Evolutionary conservation across 2,329 filamentous ascomycete genomes (phyloP).

Genomic region (Phialocephala subalpina): DNA sequence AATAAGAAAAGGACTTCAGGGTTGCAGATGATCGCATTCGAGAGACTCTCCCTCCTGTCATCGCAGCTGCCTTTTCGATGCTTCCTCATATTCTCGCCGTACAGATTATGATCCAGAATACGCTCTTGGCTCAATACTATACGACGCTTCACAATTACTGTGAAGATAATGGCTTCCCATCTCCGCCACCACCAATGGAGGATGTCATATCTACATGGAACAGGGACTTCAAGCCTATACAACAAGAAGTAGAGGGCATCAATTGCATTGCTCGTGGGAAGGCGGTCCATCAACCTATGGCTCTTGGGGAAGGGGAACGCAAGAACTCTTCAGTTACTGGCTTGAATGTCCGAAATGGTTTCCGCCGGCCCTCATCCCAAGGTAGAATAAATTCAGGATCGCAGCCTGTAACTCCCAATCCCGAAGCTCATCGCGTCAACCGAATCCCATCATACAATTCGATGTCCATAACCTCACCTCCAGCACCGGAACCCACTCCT

Average conservation of each 20-base stretch:
- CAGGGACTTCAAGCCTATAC: conserved; percentile 66
- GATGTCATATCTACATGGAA: conserved; percentile 75
- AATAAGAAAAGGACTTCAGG: conserved; percentile 67
- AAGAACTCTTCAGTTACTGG: conserved; percentile 40
- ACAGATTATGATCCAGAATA: conserved; percentile 80
- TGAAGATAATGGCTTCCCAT: conserved; percentile 71
- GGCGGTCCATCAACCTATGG: conserved; percentile 62
- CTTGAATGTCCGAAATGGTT: conserved; percentile 45
- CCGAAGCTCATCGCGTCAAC: conserved; percentile 32
- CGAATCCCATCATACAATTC: conserved; percentile 36
- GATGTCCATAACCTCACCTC: conserved; percentile 26
- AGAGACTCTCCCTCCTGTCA: conserved; percentile 74
- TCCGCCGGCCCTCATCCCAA: conserved; percentile 53
- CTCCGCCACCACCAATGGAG: conserved; percentile 75
- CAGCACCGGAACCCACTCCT: conserved; percentile 34
- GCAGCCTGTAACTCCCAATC: conserved; percentile 33
- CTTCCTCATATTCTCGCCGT: conserved; percentile 74
- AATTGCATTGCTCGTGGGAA: conserved; percentile 72
- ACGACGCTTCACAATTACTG: conserved; percentile 79
- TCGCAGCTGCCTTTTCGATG: conserved; percentile 75
- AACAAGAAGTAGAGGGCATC: conserved; percentile 72
- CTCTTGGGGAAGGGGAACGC: conserved; percentile 43
- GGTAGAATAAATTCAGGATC: conserved; percentile 21
- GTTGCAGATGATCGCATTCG: conserved; percentile 78
- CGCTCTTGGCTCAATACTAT: conserved; percentile 79